Evolutionary conservation across 192 early-diverging fungal genomes (phyloP), one percentile per base, ranked within the genome.

Genomic region (Backusella macrospora): DNA sequence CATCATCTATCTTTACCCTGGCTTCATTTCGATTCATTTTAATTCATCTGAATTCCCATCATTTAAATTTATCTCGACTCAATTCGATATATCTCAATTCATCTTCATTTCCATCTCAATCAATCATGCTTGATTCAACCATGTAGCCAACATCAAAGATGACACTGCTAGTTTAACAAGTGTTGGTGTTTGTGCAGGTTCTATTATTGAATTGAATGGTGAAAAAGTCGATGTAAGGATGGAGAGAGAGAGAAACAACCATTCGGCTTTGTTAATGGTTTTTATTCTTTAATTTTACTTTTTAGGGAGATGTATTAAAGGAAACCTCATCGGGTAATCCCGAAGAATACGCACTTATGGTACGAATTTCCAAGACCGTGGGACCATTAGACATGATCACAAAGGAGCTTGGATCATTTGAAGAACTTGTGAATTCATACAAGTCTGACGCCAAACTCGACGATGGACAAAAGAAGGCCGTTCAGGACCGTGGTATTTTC

Each of bases 181-280:
- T 47, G 93, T 93, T 74, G 94, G 94, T 15, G 80, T 98, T 63
- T 86, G 87, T 59, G 80, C 83, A 16, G 85, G 87, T n/a, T 83
- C 94, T 0, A 90, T 90, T 68, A 80, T 97, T 52, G 84, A 92
- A 68, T 84, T 97, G 75, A 77, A 94, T 39, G 94, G 94, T 46
- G 84, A 88, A 62, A 84, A 82, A 47, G 81, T 84, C 13, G 83
- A 88, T 29, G 85, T 88, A 82, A 82, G 74, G 82, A 13, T 15
- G 5, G 29, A 4, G 9, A 15, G 10, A 34, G 23, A 52, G 23
- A 52, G 42, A 47, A 48, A 23, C 37, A 52, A 47, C 2, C 2
- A 46, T 43, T 5, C 62, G 37, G 21, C 49, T 64, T 3, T 34
- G 34, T 66, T n/a, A n/a, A 4, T 66, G 7, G 8, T 49, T 46